Conservation (phyloP, 208 protist genomes). For the Porcisia deanei region DNA sequence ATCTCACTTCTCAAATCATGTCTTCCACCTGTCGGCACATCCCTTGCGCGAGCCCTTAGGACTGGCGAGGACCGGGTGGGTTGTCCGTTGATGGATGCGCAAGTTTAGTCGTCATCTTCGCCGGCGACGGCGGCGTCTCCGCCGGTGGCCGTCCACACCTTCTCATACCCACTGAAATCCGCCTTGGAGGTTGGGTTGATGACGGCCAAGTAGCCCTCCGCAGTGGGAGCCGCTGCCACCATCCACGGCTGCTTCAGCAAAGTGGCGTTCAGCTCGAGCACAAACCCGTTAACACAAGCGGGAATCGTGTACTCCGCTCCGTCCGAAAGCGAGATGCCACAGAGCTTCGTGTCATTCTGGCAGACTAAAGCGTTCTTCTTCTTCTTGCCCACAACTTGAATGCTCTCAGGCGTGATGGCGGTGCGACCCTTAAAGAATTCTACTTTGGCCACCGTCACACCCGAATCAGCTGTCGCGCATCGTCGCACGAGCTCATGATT, state of each 20-base stretch:
- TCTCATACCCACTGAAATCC: constrained; percentile 46
- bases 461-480: constrained; percentile 4
- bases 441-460: constrained; percentile 18
- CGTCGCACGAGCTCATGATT: constrained; percentile 46
- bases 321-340: constrained; percentile 51
- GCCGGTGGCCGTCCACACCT: constrained; percentile 67
- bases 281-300: constrained; percentile 77
- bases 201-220: constrained; percentile 78
- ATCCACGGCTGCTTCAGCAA: constrained; percentile 61
- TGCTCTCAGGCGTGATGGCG: constrained; percentile 38
- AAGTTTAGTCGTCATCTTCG: constrained; percentile 43
- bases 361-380: constrained; percentile 87
- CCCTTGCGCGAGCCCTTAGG: neutral
- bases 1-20: neutral
- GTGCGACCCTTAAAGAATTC: constrained; percentile 47
- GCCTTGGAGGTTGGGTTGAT: constrained; percentile 67
- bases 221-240: constrained; percentile 48
- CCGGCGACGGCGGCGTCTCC: constrained; percentile 53
- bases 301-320: constrained; percentile 62
- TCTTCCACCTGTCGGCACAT: neutral
- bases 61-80: neutral
- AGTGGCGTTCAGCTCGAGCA: constrained; percentile 76
- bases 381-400: constrained; percentile 78
- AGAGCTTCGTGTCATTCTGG: constrained; percentile 81
- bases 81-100: neutral